Evolutionary conservation across 345 rosid genomes (phyloP), one percentile per base, ranked within the genome.

Genomic region (Aethionema arabicum): DNA sequence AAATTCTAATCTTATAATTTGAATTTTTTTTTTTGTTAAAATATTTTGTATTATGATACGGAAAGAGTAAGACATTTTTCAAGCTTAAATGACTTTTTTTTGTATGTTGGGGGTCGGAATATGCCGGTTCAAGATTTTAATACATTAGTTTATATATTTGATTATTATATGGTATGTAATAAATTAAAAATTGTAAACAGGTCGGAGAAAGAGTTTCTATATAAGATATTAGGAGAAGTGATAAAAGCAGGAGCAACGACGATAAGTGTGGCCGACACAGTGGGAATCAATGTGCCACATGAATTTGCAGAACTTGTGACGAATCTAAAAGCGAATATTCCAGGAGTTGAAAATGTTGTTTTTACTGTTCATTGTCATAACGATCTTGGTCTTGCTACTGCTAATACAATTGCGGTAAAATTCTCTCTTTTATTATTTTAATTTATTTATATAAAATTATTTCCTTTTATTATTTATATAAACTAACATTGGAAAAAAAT

Each of bases 371-470:
- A 92, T 59, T 92, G 98, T 64, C 98, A 92, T 69, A 87, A 92
- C 62, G 96, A 89, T 78, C 98, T 92, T 78, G 98, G 98, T 63
- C 82, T 92, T 74, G 82, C 98, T 32, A 87, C 98, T 11, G 96
- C 86, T 75, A 91, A 91, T 75, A 74, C 96, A 12, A 66, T 91
- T 56, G 83, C 92, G 39, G 96, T 91, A 80, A 50, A 33, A 10
- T 33, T 31, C 48, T 63, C 14, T 10, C 27, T 27, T 30, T 44
- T 33, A 4, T 33, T 4, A 33, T 41, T 42, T 21, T 40, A 5
- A 4, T 27, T 41, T 15, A 8, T n/a, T 11, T 27, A 29, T 2
- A 14, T 30, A 65, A 46, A 27, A 45, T 21, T 14, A 7, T 3
- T 32, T 11, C 52, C 11, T 35, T n/a, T n/a, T n/a, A 27, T 6